Base-by-base conservation (phyloP, 768 basidiomycete genomes). In the Tricholoma terreum region DNA sequence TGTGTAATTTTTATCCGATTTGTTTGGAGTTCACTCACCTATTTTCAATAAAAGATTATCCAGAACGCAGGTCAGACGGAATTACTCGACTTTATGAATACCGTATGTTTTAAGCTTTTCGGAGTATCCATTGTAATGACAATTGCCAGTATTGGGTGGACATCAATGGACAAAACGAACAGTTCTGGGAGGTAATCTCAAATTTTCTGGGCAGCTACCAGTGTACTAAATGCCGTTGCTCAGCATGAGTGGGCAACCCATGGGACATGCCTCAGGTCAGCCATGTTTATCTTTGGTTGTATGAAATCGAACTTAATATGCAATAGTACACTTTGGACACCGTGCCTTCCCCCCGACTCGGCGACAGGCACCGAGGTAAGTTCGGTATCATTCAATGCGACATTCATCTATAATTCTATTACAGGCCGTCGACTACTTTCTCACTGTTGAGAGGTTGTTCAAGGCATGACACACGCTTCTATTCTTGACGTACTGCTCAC, bases 171-270 rank as follows among this genome's bases (percentile, higher is more conserved):
- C 61, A 76, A 14, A 83, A 82, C 61, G 81, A 90, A 63, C 65
- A 78, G 31, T 84, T 90, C 66, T 90, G 88, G 89, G 80, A 85
- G 76, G 86, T 85, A 31, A 15, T 19, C 2, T 30, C 30, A 48
- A 31, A n/a, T 30, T 9, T 30, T 42, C 6, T 27, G 17, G 7
- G 6, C 24, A 38, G 33, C 11, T 15, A 27, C 51, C 49, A 52
- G 24, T 50, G 52, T 9, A 7, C 50, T 66, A 4, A 46, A 14
- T 11, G 12, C 12, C 61, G 59, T n/a, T 40, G 24, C 8, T 53
- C 54, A 85, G 82, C 86, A 90, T 57, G 89, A 90, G 68, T 90
- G 88, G 88, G 58, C 71, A 9, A 81, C 76, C 11, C 89, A 90
- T 63, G 89, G 89, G 31, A 90, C 80, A 6, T 81, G 80, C 63